Evolutionary conservation across 305 asterid genomes (phyloP).

Genomic region (Solanum aculeatissimum): DNA sequence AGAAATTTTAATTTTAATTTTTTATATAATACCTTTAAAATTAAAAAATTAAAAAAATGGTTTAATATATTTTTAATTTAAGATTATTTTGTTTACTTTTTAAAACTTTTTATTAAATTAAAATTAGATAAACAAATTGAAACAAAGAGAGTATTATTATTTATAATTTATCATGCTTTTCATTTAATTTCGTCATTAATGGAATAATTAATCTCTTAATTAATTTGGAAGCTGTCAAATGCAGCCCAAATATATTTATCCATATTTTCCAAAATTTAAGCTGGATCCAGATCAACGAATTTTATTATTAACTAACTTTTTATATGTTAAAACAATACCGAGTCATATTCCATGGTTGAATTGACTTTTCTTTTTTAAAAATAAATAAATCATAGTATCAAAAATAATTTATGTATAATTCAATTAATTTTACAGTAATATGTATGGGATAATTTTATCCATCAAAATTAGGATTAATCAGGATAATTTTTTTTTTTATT

Average conservation of each 20-base stretch:
- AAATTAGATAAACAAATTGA: not conserved
- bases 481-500: too few species aligned
- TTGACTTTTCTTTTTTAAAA: not conserved
- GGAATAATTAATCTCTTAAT: too few species aligned
- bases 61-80: not conserved
- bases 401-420: accelerated
- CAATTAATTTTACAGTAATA: not conserved
- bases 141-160: not conserved
- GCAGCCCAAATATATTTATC: not conserved
- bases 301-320: not conserved
- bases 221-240: not conserved
- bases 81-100: not conserved
- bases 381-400: accelerated
- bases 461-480: not conserved
- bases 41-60: not conserved
- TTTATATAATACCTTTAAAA: not conserved
- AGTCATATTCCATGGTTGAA: not conserved
- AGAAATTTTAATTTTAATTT: too few species aligned
- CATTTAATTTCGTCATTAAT: not conserved
- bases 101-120: not conserved
- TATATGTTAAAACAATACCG: not conserved
- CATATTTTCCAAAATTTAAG: not conserved
- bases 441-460: accelerated
- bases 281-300: not conserved
- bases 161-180: not conserved